A percentile compares a stretch with the other conserved stretches of the same genome.
phyloP scores from a whole-genome alignment of 2,329 filamentous ascomycete species.

The Colletotrichum brevisporum region DNA sequence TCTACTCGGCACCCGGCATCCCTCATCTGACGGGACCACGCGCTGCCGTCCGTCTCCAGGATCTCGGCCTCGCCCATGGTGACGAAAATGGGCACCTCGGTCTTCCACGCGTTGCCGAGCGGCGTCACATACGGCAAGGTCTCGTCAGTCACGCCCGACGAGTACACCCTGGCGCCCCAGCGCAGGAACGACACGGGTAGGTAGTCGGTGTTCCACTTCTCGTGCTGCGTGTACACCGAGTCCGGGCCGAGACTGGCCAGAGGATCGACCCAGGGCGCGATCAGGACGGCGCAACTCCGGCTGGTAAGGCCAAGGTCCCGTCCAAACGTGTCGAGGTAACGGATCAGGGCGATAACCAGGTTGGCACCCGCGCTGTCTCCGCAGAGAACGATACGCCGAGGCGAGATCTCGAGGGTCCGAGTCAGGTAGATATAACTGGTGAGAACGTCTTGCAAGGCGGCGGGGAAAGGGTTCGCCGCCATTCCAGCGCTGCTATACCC shows the following conservation, averaged over 20 bases:
- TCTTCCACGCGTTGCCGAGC: slow-evolving; percentile 22
- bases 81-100: slow-evolving; percentile 21
- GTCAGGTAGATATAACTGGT: slow-evolving; percentile 49
- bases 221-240: slow-evolving; percentile 23
- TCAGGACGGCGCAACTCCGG: slow-evolving; percentile 12
- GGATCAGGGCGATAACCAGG: slow-evolving; percentile 48
- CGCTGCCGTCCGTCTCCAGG: slow-evolving; percentile 19
- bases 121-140: slow-evolving; percentile 23
- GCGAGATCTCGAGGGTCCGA: slow-evolving; percentile 44
- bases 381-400: slow-evolving; percentile 48
- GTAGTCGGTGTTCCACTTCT: slow-evolving; percentile 34
- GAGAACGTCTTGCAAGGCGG: slow-evolving; percentile 49
- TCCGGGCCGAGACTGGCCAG: slow-evolving; percentile 25
- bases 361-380: slow-evolving; percentile 52
- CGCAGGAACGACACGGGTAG: slow-evolving; percentile 25
- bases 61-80: slow-evolving; percentile 28
- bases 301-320: neutral
- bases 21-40: slow-evolving; percentile 29
- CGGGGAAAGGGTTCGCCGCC: slow-evolving; percentile 45
- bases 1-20: slow-evolving; percentile 4
- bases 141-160: slow-evolving; percentile 12
- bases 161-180: slow-evolving; percentile 27
- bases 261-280: slow-evolving; percentile 30
- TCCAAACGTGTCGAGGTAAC: slow-evolving; percentile 45
- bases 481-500: slow-evolving; percentile 27